Conservation (phyloP, 2,329 filamentous ascomycete genomes). For the Dryadomyces quercivorus region DNA sequence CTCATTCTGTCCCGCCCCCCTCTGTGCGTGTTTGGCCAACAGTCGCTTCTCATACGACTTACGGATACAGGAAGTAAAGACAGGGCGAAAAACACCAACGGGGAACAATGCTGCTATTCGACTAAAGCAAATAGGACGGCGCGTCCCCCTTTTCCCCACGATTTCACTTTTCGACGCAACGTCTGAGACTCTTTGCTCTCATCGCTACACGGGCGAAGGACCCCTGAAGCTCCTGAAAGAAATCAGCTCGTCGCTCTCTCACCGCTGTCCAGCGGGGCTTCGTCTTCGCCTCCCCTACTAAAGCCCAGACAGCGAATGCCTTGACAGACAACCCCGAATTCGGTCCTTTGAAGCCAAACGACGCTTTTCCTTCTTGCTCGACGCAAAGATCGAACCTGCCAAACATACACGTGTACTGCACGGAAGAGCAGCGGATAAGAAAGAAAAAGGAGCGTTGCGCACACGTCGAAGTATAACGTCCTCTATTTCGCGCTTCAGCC, state of each 20-base stretch:
- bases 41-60: background rate
- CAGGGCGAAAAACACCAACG: background rate
- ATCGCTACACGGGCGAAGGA: background rate
- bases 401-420: background rate
- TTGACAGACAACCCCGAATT: background rate
- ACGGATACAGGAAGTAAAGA: background rate
- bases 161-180: background rate
- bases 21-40: background rate
- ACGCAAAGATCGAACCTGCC: background rate
- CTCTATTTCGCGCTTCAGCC: background rate
- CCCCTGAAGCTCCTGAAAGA: background rate
- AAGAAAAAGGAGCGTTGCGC: background rate
- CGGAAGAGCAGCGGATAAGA: background rate
- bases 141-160: slow-evolving; percentile 3
- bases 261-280: background rate
- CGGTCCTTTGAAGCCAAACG: background rate
- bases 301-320: background rate
- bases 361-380: background rate
- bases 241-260: background rate
- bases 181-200: background rate
- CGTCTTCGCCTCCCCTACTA: background rate
- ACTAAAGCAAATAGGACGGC: slow-evolving; percentile 1
- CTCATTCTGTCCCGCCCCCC: background rate
- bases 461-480: background rate
- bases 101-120: slow-evolving; percentile 2